Conservation (phyloP, 306 rosid species). For the Vigna trinervia region DNA sequence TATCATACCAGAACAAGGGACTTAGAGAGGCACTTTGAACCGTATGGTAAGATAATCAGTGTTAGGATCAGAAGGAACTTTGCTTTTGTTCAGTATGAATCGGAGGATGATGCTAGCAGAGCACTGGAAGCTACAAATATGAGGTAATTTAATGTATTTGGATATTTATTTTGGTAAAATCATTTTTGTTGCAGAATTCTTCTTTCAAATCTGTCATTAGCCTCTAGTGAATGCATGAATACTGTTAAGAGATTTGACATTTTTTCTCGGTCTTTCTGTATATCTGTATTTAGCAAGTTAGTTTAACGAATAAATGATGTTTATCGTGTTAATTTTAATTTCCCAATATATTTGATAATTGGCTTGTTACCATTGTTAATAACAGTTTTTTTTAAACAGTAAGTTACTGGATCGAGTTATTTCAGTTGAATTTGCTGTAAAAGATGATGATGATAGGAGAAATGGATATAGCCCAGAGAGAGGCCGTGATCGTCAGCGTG, state of each 20-base stretch:
- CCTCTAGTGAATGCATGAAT: background rate
- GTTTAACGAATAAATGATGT: background rate
- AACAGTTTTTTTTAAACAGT: slow-evolving; percentile 53
- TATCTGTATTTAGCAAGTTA: background rate
- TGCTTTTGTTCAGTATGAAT: slow-evolving; percentile 94
- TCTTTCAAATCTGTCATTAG: background rate
- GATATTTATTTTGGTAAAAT: slow-evolving; percentile 19
- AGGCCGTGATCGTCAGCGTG: slow-evolving; percentile 67
- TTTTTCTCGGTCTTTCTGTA: slow-evolving; percentile 21
- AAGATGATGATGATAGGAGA: slow-evolving; percentile 84
- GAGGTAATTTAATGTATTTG: slow-evolving; percentile 60
- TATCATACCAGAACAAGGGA: slow-evolving; percentile 90
- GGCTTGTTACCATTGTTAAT: background rate
- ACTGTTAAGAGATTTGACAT: slow-evolving; percentile 14
- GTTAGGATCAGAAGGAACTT: slow-evolving; percentile 96
- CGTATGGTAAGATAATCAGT: slow-evolving; percentile 88
- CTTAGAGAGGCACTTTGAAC: slow-evolving; percentile 97
- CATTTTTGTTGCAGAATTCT: background rate
- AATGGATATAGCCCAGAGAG: slow-evolving; percentile 87
- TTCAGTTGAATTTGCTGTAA: slow-evolving; percentile 90
- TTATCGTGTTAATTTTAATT: slow-evolving; percentile 12
- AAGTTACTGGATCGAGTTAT: slow-evolving; percentile 93
- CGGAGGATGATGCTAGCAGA: slow-evolving; percentile 91
- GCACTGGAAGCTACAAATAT: slow-evolving; percentile 92
- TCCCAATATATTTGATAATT: slow-evolving; percentile 23